These are phyloP conservation scores for Nitzschia inconspicua DNA, from an alignment of 108 stramenopile genomes.

Conservation along the genomic window DNA sequence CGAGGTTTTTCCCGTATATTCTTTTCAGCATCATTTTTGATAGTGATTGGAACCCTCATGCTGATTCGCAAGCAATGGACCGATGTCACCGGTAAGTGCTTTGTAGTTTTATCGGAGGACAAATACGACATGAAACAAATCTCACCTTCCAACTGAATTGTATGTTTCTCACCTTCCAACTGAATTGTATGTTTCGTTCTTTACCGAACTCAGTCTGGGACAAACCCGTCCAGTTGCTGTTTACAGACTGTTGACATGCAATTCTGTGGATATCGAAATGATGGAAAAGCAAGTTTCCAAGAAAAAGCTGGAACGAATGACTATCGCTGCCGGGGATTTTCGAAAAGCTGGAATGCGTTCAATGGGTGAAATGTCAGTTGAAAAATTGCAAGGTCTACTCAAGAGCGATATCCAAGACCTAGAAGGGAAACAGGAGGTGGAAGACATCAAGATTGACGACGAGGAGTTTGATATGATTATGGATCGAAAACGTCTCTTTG, in stretches of 20 bases:
- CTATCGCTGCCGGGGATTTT: constrained; percentile 95
- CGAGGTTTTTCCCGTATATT: too few species aligned
- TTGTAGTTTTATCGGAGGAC: too few species aligned
- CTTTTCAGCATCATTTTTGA: constrained; percentile 99
- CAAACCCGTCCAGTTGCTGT: constrained; percentile 92
- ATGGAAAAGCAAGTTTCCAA: constrained; percentile 96
- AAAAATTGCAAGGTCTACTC: constrained; percentile 69
- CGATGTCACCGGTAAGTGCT: constrained; percentile 69
- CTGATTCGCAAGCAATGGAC: constrained; percentile 89
- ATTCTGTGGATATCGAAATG: constrained; percentile 98
- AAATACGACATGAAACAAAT: background rate
- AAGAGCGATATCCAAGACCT: constrained; percentile 90
- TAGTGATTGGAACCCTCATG: constrained; percentile 96
- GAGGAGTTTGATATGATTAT: constrained; percentile 88
- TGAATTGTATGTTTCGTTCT: background rate
- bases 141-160: background rate
- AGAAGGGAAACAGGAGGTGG: constrained; percentile 59
- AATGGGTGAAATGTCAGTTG: constrained; percentile 70
- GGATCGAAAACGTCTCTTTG: constrained; percentile 81
- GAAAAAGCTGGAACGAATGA: constrained; percentile 95
- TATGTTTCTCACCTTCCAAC: constrained; percentile 1
- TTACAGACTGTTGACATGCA: constrained; percentile 91
- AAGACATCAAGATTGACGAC: constrained; percentile 76
- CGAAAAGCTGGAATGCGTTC: constrained; percentile 83
- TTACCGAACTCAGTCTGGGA: too few species aligned